A percentile compares a stretch with the other conserved stretches of the same genome.
Evolutionary conservation across 2,329 filamentous ascomycete species (phyloP).

Genomic region (Alternaria novae-zelandiae): DNA sequence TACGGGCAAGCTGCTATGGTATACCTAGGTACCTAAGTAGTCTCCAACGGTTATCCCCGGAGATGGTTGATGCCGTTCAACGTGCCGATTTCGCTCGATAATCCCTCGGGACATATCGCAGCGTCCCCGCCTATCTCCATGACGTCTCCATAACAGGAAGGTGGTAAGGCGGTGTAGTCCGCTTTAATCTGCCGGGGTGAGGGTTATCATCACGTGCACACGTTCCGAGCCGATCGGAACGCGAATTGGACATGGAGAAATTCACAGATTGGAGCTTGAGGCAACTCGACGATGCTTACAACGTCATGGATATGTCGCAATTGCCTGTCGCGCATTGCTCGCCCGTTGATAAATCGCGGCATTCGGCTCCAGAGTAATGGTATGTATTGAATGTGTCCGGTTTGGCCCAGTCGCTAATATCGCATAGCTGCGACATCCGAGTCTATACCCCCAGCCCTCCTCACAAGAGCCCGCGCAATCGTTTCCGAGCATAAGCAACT

Average conservation of each 20-base stretch:
- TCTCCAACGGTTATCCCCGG: constrained; percentile 38
- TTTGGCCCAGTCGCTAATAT: constrained; percentile 11
- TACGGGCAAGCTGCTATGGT: constrained; percentile 5
- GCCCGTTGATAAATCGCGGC: constrained; percentile 37
- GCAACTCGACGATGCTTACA: constrained; percentile 40
- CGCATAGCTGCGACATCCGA: constrained; percentile 29
- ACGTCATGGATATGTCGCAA: constrained; percentile 55
- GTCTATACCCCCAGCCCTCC: constrained; percentile 60
- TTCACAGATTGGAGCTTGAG: constrained; percentile 9
- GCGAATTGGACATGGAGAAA: constrained; percentile 23
- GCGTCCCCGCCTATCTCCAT: constrained; percentile 12
- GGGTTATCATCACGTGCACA: constrained; percentile 33
- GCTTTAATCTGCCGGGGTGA: constrained; percentile 4
- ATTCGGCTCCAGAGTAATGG: constrained; percentile 38
- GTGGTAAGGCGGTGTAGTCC: constrained; percentile 9
- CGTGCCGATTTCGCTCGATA: constrained; percentile 32
- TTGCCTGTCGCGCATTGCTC: constrained; percentile 52
- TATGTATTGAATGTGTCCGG: constrained; percentile 7
- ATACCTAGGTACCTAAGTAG: constrained; percentile 11
- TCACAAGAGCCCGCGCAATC: constrained; percentile 62
- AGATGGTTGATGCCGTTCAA: constrained; percentile 29
- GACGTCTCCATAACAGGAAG: constrained; percentile 19
- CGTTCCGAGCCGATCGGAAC: constrained; percentile 27
- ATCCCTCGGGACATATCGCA: constrained; percentile 21
- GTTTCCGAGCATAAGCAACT: constrained; percentile 63